Evolutionary conservation across 192 early-diverging fungal genomes (phyloP), one percentile per base, ranked within the genome.

Genomic region (Kappamyces sp.): DNA sequence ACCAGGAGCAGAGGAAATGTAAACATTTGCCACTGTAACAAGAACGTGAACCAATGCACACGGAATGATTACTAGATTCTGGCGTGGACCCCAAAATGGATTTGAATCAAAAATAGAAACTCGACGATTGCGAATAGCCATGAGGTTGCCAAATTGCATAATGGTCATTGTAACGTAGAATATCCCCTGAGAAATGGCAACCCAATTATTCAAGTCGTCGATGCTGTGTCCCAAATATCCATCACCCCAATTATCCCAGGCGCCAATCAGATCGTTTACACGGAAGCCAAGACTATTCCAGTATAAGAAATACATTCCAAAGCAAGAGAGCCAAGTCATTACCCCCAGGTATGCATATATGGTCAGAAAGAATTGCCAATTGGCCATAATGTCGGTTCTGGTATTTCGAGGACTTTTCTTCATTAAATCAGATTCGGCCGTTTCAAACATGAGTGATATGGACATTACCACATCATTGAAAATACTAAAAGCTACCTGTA

Each of bases 271-370:
- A 60, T 86, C 89, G 2, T 48, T 5, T 22, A 22, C 22, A 22
- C 22, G 22, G 14, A 71, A 73, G 0, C 49, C 54, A 46, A 91
- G 72, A 3, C 84, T 85, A 52, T 80, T 72, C 50, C 87, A 68
- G 66, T 85, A 91, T 33, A 81, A 54, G 58, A 86, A 90, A 53
- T 53, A 89, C 73, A 88, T 85, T 29, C 74, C 70, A 57, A 83
- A 76, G 41, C 85, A 86, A 35, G 76, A 79, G 12, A 86, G 32
- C 36, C 75, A 73, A 77, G 86, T 76, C 51, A 86, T 73, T 9
- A 81, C 47, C 5, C 91, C 90, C 59, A 91, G 79, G 57, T 90
- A 89, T 2, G 81, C 66, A 71, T 92, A 95, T 6, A 86, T 82
- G 36, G 91, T 88, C 1, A 72, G 15, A 54, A 90, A 79, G 34